Evolutionary conservation across 2,329 filamentous ascomycete genomes (phyloP).

Genomic region (Diplodia sapinea): DNA sequence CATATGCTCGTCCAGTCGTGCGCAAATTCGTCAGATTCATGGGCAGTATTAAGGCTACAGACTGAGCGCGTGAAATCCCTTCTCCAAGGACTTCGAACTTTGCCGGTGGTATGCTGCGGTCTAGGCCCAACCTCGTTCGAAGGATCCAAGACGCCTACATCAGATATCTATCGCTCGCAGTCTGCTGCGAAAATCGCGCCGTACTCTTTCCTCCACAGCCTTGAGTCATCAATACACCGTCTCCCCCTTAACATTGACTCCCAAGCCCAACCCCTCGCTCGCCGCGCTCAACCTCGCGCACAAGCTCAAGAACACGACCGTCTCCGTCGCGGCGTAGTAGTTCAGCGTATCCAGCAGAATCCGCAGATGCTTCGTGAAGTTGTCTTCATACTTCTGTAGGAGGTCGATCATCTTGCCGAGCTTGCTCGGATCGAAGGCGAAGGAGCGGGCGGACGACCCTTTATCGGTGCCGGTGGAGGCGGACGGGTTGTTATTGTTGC

Average conservation of each 20-base stretch:
- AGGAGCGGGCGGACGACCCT: slow-evolving; percentile 34
- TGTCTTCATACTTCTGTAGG: slow-evolving; percentile 87
- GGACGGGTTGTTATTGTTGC: slow-evolving; percentile 32
- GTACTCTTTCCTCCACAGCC: too few relatives aligned
- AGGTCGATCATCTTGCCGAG: slow-evolving; percentile 84
- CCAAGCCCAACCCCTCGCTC: slow-evolving; percentile 30
- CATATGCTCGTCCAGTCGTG: too few relatives aligned
- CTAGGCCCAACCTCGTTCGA: too few relatives aligned
- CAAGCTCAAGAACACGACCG: slow-evolving; percentile 87
- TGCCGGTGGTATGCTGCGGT: too few relatives aligned
- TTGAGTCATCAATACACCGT: slow-evolving; percentile 1
- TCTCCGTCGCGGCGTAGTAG: slow-evolving; percentile 96
- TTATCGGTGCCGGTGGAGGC: slow-evolving; percentile 34
- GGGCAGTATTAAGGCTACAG: too few relatives aligned
- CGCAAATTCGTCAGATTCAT: too few relatives aligned
- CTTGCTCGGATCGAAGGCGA: slow-evolving; percentile 60
- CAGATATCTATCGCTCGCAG: too few relatives aligned
- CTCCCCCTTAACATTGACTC: slow-evolving; percentile 22
- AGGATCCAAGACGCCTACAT: too few relatives aligned
- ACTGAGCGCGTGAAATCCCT: too few relatives aligned
- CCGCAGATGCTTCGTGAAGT: slow-evolving; percentile 90
- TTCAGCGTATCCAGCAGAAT: slow-evolving; percentile 94
- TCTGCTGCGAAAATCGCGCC: too few relatives aligned
- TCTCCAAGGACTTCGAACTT: too few relatives aligned
- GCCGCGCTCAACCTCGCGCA: slow-evolving; percentile 83